These are phyloP conservation scores for Epicoccum nigrum DNA, from an alignment of 2,329 filamentous ascomycete genomes.

Conservation along the genomic window DNA sequence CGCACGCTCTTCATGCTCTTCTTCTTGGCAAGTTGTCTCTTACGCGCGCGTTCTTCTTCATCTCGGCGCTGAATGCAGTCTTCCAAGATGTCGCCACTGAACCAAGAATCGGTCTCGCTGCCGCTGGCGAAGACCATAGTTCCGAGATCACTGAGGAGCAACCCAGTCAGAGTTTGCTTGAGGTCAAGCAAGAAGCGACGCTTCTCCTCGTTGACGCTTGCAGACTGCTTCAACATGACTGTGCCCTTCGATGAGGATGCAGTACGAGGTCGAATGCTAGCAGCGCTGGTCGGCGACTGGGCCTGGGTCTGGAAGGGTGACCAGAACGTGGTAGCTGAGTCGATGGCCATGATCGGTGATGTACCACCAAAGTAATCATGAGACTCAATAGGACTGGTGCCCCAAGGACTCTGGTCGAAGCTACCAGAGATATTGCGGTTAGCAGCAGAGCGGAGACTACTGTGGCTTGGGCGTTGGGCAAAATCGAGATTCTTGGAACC, in stretches of 20 bases:
- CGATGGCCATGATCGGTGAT: conserved; percentile 73
- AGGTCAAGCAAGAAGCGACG: conserved; percentile 77
- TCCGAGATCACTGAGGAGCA: conserved; percentile 88
- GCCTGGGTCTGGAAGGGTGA: conserved; percentile 78
- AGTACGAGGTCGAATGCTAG: conserved; percentile 67
- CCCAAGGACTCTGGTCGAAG: conserved; percentile 71
- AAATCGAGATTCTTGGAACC: conserved; percentile 53
- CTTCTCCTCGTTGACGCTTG: conserved; percentile 71
- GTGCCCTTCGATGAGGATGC: conserved; percentile 72
- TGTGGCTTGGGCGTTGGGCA: conserved; percentile 58
- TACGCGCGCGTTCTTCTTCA: conserved; percentile 49
- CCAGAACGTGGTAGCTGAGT: conserved; percentile 84
- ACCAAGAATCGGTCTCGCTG: conserved; percentile 92
- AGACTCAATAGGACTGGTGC: conserved; percentile 69
- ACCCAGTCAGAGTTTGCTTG: conserved; percentile 78
- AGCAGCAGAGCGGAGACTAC: conserved; percentile 64
- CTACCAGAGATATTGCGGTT: conserved; percentile 72
- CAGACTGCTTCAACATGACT: conserved; percentile 63
- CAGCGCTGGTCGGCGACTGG: conserved; percentile 67
- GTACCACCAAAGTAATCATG: conserved; percentile 73
- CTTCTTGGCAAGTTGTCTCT: conserved; percentile 45
- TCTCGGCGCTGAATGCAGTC: conserved; percentile 51
- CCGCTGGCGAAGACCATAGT: conserved; percentile 85
- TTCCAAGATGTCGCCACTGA: conserved; percentile 64
- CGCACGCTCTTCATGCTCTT: conserved; percentile 69